Base-by-base conservation (phyloP, 2,329 filamentous ascomycete genomes). In the Volutella citrinella region DNA sequence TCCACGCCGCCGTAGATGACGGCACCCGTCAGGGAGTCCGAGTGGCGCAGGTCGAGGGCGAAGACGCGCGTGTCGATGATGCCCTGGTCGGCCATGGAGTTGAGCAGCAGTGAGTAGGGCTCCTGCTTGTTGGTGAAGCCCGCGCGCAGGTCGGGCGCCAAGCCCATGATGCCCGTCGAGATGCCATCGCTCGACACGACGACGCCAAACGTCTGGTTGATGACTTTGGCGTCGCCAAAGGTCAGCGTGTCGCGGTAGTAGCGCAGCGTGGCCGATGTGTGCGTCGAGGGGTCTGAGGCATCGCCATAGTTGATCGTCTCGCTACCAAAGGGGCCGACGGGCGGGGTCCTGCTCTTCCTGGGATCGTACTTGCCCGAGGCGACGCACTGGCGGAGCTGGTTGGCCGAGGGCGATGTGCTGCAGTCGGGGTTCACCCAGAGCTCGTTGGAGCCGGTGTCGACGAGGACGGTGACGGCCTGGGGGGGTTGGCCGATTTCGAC, bases 401-500 rank as follows among this genome's bases (percentile, higher is more conserved):
- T 45, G 7, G 55, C 42, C 6, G 56, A 55, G 6, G 54, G 60
- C 1, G 70, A 60, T 6, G 58, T 60, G 5, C 49, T 32, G 48
- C 73, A 77, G 32, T 66, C 56, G 2, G 73, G 72, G 39, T 76
- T 72, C 26, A 76, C 68, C 73, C 73, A 77, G 7, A 76, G 63
- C 49, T 75, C 70, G 42, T 68, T 68, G 6, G 73, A 76, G 12
- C 73, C 73, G 1, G 70, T 74, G 39, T 74, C 70, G 34, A 74
- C 59, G 22, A 72, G 60, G 21, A 74, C 66, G 10, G 66, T 64
- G 21, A 73, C 55, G 10, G 47, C 56, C 42, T 74, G 69, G 2
- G 56, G 51, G 6, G 65, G 61, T 2, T 56, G 61, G 18, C 69
- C 69, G 17, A 72, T 59, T 17, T 58, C 54, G 24, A 72, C 68